Conservation (phyloP, 1,284 basidiomycete genomes). For the Exsudoporus floridanus region DNA sequence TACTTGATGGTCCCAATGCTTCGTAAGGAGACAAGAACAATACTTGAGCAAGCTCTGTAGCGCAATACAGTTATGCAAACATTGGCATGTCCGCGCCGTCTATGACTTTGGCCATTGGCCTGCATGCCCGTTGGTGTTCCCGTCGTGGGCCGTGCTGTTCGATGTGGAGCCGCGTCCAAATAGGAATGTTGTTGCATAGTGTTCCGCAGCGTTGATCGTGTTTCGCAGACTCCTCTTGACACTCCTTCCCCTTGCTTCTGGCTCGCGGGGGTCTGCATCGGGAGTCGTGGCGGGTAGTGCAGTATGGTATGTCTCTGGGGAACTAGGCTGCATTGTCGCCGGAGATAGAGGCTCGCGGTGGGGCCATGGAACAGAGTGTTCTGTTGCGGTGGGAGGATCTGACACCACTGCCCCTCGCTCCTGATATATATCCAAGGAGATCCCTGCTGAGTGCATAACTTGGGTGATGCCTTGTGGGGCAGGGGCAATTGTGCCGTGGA, state of each 20-base stretch:
- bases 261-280: constrained; percentile 32
- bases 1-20: constrained; percentile 15
- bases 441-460: constrained; percentile 39
- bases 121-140: constrained; percentile 23
- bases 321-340: constrained; percentile 18
- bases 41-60: constrained; percentile 4
- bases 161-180: constrained; percentile 47
- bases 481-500: constrained; percentile 19
- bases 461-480: constrained; percentile 36
- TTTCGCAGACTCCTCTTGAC: constrained; percentile 64
- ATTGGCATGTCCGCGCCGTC: constrained; percentile 2
- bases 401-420: constrained; percentile 11
- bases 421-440: constrained; percentile 26
- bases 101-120: constrained; percentile 30
- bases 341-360: constrained; percentile 30
- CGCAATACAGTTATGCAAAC: constrained; percentile 12
- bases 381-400: constrained; percentile 11
- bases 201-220: constrained; percentile 65
- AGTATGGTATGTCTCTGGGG: constrained; percentile 42
- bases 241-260: constrained; percentile 51
- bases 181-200: constrained; percentile 61
- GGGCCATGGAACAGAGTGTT: constrained; percentile 27
- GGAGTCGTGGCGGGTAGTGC: constrained; percentile 42
- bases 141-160: constrained; percentile 23
- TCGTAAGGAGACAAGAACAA: constrained; percentile 10